Conservation (phyloP, 129 eudicot genomes). For the Lactuca saligna region DNA sequence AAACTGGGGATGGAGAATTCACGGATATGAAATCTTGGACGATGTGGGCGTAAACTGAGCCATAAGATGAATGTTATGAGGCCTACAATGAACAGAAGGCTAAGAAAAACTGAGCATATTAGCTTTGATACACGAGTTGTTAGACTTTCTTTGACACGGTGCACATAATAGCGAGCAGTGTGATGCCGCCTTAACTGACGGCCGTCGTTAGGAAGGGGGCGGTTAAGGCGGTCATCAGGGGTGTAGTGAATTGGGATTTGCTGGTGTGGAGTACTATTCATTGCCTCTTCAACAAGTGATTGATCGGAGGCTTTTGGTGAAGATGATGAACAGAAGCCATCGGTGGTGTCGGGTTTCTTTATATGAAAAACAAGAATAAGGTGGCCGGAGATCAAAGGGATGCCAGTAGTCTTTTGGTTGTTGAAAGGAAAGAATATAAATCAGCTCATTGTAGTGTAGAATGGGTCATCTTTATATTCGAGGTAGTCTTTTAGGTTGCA, state of each 20-base stretch:
- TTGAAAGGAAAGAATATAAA: slow-evolving; percentile 50
- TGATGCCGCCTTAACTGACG: slow-evolving; percentile 57
- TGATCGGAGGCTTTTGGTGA: background rate
- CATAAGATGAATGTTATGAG: slow-evolving; percentile 76
- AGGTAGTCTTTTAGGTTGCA: slow-evolving; percentile 1
- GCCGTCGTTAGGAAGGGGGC: slow-evolving; percentile 19
- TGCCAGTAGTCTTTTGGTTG: slow-evolving; percentile 29
- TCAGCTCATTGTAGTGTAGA: slow-evolving; percentile 25
- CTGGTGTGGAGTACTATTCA: slow-evolving; percentile 35
- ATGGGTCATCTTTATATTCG: slow-evolving; percentile 29
- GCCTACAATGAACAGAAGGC: slow-evolving; percentile 59
- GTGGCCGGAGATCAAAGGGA: slow-evolving; percentile 37
- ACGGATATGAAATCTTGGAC: slow-evolving; percentile 63
- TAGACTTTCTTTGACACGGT: slow-evolving; percentile 79
- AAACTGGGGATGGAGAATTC: slow-evolving; percentile 59
- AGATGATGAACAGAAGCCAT: slow-evolving; percentile 30
- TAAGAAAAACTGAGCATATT: slow-evolving; percentile 63
- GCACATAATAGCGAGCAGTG: slow-evolving; percentile 61
- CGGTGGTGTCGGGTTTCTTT: slow-evolving; percentile 26
- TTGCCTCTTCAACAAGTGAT: background rate
- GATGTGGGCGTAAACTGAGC: slow-evolving; percentile 88
- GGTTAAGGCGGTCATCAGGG: slow-evolving; percentile 42
- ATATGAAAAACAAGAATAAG: slow-evolving; percentile 30
- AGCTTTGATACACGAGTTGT: slow-evolving; percentile 75
- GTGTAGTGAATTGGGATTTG: slow-evolving; percentile 39